Evolutionary conservation across 78 protist species (phyloP).

Genomic region (Polysphondylium violaceum): DNA sequence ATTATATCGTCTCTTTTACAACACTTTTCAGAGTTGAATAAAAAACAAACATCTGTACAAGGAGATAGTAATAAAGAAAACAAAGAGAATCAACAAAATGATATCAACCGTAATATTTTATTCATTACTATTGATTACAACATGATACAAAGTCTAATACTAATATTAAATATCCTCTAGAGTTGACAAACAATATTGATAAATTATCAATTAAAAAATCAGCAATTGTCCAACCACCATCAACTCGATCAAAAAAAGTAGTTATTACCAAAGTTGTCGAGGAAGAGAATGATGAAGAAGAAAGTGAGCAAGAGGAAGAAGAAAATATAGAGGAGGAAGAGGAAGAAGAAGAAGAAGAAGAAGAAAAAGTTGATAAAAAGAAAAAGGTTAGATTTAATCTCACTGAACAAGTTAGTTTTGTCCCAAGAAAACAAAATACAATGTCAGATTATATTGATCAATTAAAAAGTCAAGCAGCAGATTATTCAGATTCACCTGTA

Average conservation of each 20-base stretch:
- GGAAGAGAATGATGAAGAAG: neutral
- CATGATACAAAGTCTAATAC: too few relatives aligned
- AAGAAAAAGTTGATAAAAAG: conserved; percentile 15
- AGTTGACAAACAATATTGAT: neutral
- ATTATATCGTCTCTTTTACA: conserved; percentile 6
- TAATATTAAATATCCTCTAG: neutral
- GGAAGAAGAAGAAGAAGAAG: neutral
- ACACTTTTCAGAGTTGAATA: neutral
- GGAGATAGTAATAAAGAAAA: neutral
- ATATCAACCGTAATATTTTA: conserved; percentile 11
- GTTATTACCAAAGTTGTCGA: conserved; percentile 3
- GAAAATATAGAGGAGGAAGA: neutral
- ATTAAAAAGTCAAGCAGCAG: neutral
- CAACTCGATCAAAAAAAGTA: neutral
- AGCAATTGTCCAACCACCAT: neutral
- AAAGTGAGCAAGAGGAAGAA: neutral
- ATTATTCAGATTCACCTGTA: conserved; percentile 4
- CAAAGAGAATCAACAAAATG: conserved; percentile 30
- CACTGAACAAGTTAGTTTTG: conserved; percentile 21
- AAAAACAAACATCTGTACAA: neutral
- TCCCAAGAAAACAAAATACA: conserved; percentile 11
- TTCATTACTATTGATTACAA: too few relatives aligned
- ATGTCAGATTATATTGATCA: conserved; percentile 4
- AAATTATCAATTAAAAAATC: neutral
- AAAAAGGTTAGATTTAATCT: conserved; percentile 44